Base-by-base conservation (phyloP, 1,284 basidiomycete genomes). In the Trametes versicolor region DNA sequence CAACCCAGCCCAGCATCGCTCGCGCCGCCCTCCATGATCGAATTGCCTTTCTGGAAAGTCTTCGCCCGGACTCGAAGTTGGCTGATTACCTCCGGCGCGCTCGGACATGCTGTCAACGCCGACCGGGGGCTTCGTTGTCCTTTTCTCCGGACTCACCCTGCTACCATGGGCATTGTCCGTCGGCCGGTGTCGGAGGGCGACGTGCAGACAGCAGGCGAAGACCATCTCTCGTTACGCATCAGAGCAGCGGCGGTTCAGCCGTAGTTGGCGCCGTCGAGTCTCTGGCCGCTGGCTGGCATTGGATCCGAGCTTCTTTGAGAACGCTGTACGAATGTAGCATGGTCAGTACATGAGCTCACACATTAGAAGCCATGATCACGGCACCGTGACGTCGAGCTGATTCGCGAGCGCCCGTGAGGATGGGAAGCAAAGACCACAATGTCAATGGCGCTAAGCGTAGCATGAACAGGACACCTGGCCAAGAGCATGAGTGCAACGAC, bases 91-190 rank as follows among this genome's bases (percentile, higher is more conserved):
- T 68, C 66, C 66, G 67, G 58, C 51, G 36, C 63, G 25, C 49
- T 45, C 67, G 67, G 67, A 63, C 37, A 34, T 58, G 58, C 60
- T 58, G 63, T 54, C 55, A 67, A 50, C 51, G 25, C 56, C 52
- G 37, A 50, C 58, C 60, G 57, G 63, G n/a, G 29, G 21, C 45
- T 36, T 25, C 17, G 29, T 39, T 43, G 27, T 32, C 39, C 45
- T 41, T 41, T 52, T 21, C 51, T 39, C 57, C 45, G 63, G 56
- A 36, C 37, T 15, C 37, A 21, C 8, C 36, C 32, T 12, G 12
- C 53, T 21, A 25, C 41, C 21, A 39, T 2, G n/a, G 8, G 2
- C 7, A 15, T 32, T 32, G 27, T 50, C 10, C 49, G 25, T 9
- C 32, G 27, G 12, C 15, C 49, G 17, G 49, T 7, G 27, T 41